Evolutionary conservation across 768 basidiomycete species (phyloP), one percentile per base, ranked within the genome.

Genomic region (Ramaria sp.): DNA sequence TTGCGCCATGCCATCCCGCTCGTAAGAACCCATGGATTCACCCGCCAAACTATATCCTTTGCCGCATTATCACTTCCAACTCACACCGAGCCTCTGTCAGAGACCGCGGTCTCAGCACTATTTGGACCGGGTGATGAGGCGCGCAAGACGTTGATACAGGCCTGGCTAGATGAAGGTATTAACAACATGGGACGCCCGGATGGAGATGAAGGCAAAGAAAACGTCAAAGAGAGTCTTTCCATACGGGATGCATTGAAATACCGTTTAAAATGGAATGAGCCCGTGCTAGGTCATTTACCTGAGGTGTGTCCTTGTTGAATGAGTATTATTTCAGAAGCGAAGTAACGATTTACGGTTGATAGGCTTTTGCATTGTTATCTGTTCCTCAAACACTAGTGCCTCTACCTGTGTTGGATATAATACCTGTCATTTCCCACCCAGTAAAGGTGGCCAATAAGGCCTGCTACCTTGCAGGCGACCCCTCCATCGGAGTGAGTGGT

Each of bases 101-200:
- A 91, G 57, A 70, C 74, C 0, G 83, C 87, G 0, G 78, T 91
- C 20, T 79, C 83, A 1, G 77, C 84, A 6, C 71, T 91, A 6
- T 92, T 91, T 69, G 89, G 89, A 7, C 62, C 65, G 13, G 89
- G 84, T 22, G 80, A 86, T 56, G 68, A 78, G 31, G 86, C 89
- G 1, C 73, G 83, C 13, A 74, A 75, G 54, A 78, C 77, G 4
- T 73, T 92, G 30, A 75, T 90, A 43, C 68, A 73, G n/a, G 84
- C 83, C 0, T 92, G 89, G 88, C 64, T 91, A 37, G 78, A 83
- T 19, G 79, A 83, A 58, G 88, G 84, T 1, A 65, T 82, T 13
- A 61, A 62, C 17, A 69, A 74, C 41, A 90, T 91, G 74, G 20
- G 51, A 13, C 22, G 37, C 30, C n/a, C 24, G 37, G 7, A 53